A percentile compares a stretch with the other conserved stretches of the same genome.
These are phyloP conservation scores for Grosmannia clavigera DNA, from an alignment of 2,329 filamentous ascomycete genomes.

Conservation along the genomic window DNA sequence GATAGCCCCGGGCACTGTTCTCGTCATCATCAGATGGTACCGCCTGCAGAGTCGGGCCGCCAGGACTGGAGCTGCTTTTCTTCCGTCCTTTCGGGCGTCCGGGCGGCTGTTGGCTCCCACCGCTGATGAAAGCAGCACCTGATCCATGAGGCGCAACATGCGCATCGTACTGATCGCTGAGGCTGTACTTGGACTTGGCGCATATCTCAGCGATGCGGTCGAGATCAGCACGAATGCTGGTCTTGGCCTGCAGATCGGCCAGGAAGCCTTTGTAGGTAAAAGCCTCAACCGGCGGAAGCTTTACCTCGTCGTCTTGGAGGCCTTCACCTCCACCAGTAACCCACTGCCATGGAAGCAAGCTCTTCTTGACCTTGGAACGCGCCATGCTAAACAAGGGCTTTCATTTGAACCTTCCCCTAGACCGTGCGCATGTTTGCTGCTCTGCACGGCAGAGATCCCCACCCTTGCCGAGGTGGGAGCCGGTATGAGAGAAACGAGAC, in stretches of 20 bases:
- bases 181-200: constrained; percentile 49
- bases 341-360: constrained; percentile 20
- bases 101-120: constrained; percentile 4
- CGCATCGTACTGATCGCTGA: constrained; percentile 56
- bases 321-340: constrained; percentile 9
- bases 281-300: constrained; percentile 48
- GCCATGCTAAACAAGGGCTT: constrained; percentile 26
- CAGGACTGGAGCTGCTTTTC: constrained; percentile 16
- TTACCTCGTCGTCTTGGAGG: constrained; percentile 19
- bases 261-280: constrained; percentile 55
- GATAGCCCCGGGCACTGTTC: constrained; percentile 20
- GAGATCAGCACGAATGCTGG: constrained; percentile 43
- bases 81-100: constrained; percentile 5
- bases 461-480: constrained; percentile 10
- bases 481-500: constrained; percentile 18
- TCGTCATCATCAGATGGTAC: constrained; percentile 46
- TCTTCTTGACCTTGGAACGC: constrained; percentile 29
- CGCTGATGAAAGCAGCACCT: constrained; percentile 32
- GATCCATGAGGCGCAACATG: constrained; percentile 51
- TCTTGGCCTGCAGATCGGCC: constrained; percentile 23
- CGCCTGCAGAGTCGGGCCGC: constrained; percentile 44
- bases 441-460: neutral
- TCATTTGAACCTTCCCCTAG: constrained; percentile 1
- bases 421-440: constrained; percentile 8
- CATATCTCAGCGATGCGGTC: constrained; percentile 57